Conservation (phyloP, 2,329 filamentous ascomycete species). For the Monilinia polystroma region DNA sequence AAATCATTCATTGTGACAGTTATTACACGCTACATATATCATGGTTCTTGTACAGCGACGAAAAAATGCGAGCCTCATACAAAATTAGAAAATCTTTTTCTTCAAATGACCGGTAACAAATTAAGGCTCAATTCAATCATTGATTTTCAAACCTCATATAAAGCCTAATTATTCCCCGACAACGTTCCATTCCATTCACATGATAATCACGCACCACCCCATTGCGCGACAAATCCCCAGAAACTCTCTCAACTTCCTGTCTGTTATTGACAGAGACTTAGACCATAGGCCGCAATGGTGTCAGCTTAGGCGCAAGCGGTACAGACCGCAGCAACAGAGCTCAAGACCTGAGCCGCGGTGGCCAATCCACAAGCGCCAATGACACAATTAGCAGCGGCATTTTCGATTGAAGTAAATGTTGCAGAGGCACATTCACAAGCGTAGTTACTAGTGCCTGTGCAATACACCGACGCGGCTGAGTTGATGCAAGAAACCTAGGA, state of each 20-base stretch:
- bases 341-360: slow-evolving; percentile 2
- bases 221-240: neutral
- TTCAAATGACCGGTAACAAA: too few species aligned
- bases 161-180: too few species aligned
- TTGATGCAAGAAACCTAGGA: slow-evolving; percentile 13
- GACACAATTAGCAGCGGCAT: neutral
- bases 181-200: neutral
- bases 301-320: slow-evolving; percentile 11
- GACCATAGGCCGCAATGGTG: too few species aligned
- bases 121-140: neutral
- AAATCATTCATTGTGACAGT: too few species aligned
- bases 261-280: neutral
- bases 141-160: neutral
- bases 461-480: neutral
- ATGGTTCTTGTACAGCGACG: too few species aligned
- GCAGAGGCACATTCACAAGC: slow-evolving; percentile 17
- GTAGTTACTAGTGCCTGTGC: neutral
- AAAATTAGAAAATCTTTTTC: too few species aligned
- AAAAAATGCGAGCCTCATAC: too few species aligned
- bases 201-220: neutral
- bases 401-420: slow-evolving; percentile 4
- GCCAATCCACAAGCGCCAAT: neutral
- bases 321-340: neutral
- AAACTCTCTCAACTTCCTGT: neutral
- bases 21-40: too few species aligned